These are phyloP conservation scores for Pneumocystis jirovecii DNA, from an alignment of 1,139 yeast species.

Conservation along the genomic window DNA sequence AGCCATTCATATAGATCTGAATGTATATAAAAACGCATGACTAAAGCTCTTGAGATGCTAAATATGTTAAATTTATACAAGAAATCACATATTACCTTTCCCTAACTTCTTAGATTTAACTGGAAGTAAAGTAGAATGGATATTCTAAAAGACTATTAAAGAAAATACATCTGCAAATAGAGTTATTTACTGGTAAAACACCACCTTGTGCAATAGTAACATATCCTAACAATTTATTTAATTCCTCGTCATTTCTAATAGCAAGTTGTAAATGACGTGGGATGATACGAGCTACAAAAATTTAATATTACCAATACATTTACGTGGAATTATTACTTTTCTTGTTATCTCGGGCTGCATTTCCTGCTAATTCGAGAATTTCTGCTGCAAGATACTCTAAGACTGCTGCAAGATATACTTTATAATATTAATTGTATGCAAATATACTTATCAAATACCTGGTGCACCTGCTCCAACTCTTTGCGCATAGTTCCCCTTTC, in stretches of 20 bases:
- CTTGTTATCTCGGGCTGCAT: conserved; percentile 97
- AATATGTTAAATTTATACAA: background rate
- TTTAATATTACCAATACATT: background rate
- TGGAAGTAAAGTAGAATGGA: conserved; percentile 89
- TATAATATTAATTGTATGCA: conserved; percentile 20
- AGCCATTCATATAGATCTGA: background rate
- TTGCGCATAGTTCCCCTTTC: conserved; percentile 60
- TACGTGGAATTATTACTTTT: conserved; percentile 31
- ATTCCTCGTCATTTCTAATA: conserved; percentile 95
- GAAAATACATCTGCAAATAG: background rate
- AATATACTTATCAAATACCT: conserved; percentile 10
- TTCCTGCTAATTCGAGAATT: conserved; percentile 95
- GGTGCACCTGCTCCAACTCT: conserved; percentile 35
- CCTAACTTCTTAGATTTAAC: conserved; percentile 44
- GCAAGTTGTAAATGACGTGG: conserved; percentile 98
- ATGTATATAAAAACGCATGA: background rate
- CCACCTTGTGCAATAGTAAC: conserved; percentile 97
- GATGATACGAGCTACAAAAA: conserved; percentile 55
- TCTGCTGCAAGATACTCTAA: conserved; percentile 94
- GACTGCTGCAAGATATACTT: conserved; percentile 90
- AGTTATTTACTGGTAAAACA: conserved; percentile 71
- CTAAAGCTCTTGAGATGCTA: conserved; percentile 1
- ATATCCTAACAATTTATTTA: conserved; percentile 84
- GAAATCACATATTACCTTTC: conserved; percentile 8
- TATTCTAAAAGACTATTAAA: conserved; percentile 18